Base-by-base conservation (phyloP, 148 eudicot species). In the Rhododendron vialii region DNA sequence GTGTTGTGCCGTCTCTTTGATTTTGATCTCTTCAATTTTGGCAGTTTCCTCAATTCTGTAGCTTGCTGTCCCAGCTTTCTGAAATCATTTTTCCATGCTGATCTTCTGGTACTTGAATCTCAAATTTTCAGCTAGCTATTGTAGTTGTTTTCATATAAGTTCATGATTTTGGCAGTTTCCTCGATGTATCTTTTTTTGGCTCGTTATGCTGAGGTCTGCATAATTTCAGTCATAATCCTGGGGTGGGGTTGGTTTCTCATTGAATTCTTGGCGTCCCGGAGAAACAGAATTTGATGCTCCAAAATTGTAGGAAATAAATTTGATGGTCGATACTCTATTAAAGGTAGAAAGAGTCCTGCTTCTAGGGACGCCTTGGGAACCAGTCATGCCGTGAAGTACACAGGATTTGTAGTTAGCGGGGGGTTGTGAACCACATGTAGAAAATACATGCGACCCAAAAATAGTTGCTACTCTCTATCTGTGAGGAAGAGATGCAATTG, bases 1-100 rank as follows among this genome's bases (percentile, higher is more conserved):
- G 98, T 71, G 89, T 94, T 30, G 84, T 88, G 69, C 77, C 82
- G 1, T 65, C 89, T 36, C 35, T 50, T 83, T 87, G 57, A 87
- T 26, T 43, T 78, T 47, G 74, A 3, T 11, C 35, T 67, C 74
- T 67, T 67, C 74, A 67, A 67, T 26, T 67, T 67, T 3, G 74
- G 28, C 35, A n/a, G 74, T 67, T 67, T 26, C 33, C 13, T 26
- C 17, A 0, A 65, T 65, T 65, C 71, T 65, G 33, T 65, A 8
- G 71, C 5, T 24, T 65, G 71, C 30, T 65, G 4, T 30, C 71
- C 71, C 24, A 41, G 71, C 71, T 65, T 65, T 67, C 26, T 26
- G 30, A 11, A 11, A 26, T 67, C 74, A 10, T n/a, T 67, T 67
- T 67, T 10, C 33, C 74, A 67, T 67, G 10, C 74, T 67, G 74